These are phyloP conservation scores for Fragaria vesca DNA, from an alignment of 306 rosid species.

Conservation along the genomic window DNA sequence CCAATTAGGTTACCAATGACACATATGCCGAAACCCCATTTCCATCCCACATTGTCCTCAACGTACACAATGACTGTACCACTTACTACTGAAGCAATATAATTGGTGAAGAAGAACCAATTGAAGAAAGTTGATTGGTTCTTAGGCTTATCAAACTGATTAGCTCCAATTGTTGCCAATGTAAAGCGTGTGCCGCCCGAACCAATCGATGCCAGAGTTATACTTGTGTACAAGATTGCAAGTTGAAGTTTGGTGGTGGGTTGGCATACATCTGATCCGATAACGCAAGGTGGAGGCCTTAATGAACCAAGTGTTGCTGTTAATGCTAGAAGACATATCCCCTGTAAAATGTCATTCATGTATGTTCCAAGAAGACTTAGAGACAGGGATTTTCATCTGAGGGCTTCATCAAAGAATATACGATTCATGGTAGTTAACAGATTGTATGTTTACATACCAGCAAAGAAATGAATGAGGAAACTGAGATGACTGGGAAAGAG, in stretches of 20 bases:
- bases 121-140: constrained; percentile 37
- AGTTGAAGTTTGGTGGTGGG: constrained; percentile 31
- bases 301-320: constrained; percentile 28
- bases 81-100: constrained; percentile 19
- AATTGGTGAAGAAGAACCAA: constrained; percentile 43
- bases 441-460: constrained; percentile 16
- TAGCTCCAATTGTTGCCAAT: constrained; percentile 47
- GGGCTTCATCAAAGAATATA: background rate
- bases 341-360: background rate
- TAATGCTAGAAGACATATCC: background rate
- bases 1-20: constrained; percentile 21
- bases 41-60: constrained; percentile 45
- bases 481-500: constrained; percentile 39
- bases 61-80: constrained; percentile 37
- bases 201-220: too few relatives aligned
- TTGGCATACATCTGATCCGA: constrained; percentile 25
- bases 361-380: background rate
- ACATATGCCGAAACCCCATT: constrained; percentile 44
- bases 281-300: constrained; percentile 35
- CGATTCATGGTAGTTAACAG: background rate
- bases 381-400: background rate
- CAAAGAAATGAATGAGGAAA: constrained; percentile 29
- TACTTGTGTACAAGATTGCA: constrained; percentile 19
- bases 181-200: too few relatives aligned
- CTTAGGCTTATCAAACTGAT: constrained; percentile 41